A percentile compares a stretch with the other conserved stretches of the same genome.
These are phyloP conservation scores for Lizanozyma gosingica DNA, from an alignment of 1,139 yeast species.

Conservation along the genomic window DNA sequence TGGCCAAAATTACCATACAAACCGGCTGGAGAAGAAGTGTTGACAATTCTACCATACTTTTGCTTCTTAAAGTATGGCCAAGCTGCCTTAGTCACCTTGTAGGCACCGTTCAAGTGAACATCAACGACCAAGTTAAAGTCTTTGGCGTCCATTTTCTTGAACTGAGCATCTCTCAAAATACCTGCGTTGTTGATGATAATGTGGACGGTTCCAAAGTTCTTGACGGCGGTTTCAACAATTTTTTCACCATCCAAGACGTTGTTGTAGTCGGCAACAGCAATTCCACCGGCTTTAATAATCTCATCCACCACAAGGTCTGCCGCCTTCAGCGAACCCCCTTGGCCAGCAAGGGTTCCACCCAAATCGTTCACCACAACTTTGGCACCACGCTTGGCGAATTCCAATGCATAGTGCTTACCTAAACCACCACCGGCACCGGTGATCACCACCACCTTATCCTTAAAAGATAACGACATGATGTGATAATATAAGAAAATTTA, in stretches of 20 bases:
- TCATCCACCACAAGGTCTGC: slow-evolving; percentile 89
- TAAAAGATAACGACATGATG: slow-evolving; percentile 38
- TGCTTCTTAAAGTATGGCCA: slow-evolving; percentile 89
- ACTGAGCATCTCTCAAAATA: slow-evolving; percentile 67
- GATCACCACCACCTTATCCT: slow-evolving; percentile 79
- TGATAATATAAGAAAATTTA: too few relatives aligned
- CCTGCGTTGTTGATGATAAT: slow-evolving; percentile 92
- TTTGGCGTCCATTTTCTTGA: slow-evolving; percentile 69
- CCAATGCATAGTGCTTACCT: slow-evolving; percentile 82
- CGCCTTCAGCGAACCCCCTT: slow-evolving; percentile 55
- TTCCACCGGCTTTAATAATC: slow-evolving; percentile 66
- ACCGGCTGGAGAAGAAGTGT: slow-evolving; percentile 96
- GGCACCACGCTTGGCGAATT: slow-evolving; percentile 87
- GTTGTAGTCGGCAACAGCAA: slow-evolving; percentile 91
- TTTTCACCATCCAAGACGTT: slow-evolving; percentile 84
- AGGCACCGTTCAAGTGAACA: slow-evolving; percentile 88
- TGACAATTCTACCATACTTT: slow-evolving; percentile 77
- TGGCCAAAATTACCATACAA: slow-evolving; percentile 96
- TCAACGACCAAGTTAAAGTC: slow-evolving; percentile 75
- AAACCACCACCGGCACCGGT: slow-evolving; percentile 99
- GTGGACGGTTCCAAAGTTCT: slow-evolving; percentile 84
- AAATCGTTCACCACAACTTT: slow-evolving; percentile 88
- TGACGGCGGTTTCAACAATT: slow-evolving; percentile 79
- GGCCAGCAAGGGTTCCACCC: slow-evolving; percentile 76
- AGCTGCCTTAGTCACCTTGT: slow-evolving; percentile 77